These are phyloP conservation scores for Moricandia arvensis DNA, from an alignment of 345 rosid genomes.

Conservation along the genomic window DNA sequence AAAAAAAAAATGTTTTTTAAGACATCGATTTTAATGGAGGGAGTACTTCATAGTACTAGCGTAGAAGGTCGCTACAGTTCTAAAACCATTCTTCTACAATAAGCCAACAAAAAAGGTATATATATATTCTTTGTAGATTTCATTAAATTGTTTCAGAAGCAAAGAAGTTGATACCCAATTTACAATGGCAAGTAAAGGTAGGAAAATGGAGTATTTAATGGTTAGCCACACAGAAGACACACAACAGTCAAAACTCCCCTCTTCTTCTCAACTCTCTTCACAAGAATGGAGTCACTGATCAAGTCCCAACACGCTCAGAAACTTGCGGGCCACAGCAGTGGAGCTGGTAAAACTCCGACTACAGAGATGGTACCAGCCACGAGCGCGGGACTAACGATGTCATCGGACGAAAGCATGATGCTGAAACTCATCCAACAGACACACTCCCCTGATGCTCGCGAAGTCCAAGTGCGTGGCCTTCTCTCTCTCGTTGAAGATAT, in stretches of 20 bases:
- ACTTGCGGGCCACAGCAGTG: conserved; percentile 10
- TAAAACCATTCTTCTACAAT: neutral
- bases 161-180: conserved; percentile 56
- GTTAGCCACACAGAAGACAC: neutral
- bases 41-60: neutral
- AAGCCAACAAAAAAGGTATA: neutral
- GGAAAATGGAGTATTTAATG: conserved; percentile 39
- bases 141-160: conserved; percentile 46
- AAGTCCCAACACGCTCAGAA: conserved; percentile 40
- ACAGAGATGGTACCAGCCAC: conserved; percentile 35
- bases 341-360: neutral
- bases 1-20: neutral
- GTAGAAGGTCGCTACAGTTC: neutral
- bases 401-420: conserved; percentile 67
- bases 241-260: neutral
- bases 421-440: conserved; percentile 53
- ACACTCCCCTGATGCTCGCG: conserved; percentile 70
- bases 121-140: neutral
- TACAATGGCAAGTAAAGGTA: conserved; percentile 27
- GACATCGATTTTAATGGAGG: neutral
- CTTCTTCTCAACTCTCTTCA: neutral
- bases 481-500: conserved; percentile 63
- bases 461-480: conserved; percentile 62
- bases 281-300: conserved; percentile 40
- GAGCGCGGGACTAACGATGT: conserved; percentile 43